Percentiles rank a stretch among this genome's conserved stretches.
Conservation (phyloP, 1,284 basidiomycete species). For the Ceratobasidium sp. region DNA sequence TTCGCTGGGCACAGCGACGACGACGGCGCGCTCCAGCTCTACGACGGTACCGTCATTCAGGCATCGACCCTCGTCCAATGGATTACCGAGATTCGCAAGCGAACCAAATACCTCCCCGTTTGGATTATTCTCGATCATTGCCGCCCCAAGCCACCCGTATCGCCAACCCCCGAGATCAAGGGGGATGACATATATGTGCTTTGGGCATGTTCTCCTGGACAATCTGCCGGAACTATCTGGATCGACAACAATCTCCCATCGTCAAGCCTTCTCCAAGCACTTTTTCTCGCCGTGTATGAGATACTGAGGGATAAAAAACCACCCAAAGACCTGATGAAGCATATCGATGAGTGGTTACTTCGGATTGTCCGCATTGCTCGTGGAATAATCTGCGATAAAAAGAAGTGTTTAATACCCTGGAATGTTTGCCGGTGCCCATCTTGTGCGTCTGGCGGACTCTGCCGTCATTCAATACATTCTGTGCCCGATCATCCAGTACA, state of each 20-base stretch:
- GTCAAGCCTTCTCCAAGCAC: not conserved
- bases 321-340: not conserved
- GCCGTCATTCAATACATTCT: too few species aligned
- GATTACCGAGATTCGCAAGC: not conserved
- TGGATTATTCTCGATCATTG: slow-evolving; percentile 24
- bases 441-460: too few species aligned
- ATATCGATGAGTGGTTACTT: not conserved
- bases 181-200: not conserved
- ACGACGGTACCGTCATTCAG: not conserved
- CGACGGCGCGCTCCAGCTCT: slow-evolving; percentile 12
- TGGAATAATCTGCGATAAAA: too few species aligned
- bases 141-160: not conserved
- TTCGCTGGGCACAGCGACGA: slow-evolving; percentile 27
- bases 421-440: too few species aligned
- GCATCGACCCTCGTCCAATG: slow-evolving; percentile 2
- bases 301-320: not conserved
- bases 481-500: too few species aligned
- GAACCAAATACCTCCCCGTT: slow-evolving; percentile 1
- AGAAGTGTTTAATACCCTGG: too few species aligned
- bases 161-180: not conserved
- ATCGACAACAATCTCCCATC: not conserved
- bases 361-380: too few species aligned
- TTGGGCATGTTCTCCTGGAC: slow-evolving; percentile 31
- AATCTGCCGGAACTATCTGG: not conserved
- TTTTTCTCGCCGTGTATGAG: not conserved